Percentiles rank a stretch among this genome's conserved stretches.
Conservation (phyloP, 202 grass and related monocot species). For the Hordeum pubiflorum region DNA sequence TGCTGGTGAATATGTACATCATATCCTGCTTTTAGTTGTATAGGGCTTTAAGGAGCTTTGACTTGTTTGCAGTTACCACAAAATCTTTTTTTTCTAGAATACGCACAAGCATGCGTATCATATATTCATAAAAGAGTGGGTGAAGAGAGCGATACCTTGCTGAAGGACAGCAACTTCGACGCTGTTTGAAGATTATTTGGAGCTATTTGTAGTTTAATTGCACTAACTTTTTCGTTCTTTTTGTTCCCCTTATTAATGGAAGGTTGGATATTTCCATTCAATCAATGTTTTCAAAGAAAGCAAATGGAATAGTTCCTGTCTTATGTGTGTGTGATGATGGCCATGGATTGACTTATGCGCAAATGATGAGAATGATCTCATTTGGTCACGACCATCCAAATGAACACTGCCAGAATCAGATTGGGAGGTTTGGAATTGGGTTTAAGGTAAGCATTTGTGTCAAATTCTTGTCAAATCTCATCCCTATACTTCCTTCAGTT, state of each 20-base stretch:
- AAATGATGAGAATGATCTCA: constrained; percentile 73
- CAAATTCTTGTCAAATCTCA: neutral
- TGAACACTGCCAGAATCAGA: constrained; percentile 36
- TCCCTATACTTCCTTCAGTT: neutral
- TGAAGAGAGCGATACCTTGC: too few species aligned
- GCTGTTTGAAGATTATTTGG: neutral
- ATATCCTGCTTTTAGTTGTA: neutral
- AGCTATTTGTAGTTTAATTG: neutral
- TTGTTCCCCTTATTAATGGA: constrained; percentile 1
- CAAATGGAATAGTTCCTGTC: constrained; percentile 51
- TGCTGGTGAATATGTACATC: neutral
- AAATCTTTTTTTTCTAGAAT: neutral
- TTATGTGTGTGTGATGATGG: constrained; percentile 78
- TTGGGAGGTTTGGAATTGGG: constrained; percentile 81
- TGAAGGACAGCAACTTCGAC: neutral
- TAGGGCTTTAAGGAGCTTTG: neutral
- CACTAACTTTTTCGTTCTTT: constrained; percentile 5
- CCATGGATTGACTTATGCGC: constrained; percentile 52
- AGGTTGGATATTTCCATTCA: constrained; percentile 73
- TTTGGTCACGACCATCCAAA: constrained; percentile 71
- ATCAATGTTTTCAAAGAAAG: constrained; percentile 61
- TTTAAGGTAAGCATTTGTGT: constrained; percentile 57
- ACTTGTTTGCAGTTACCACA: neutral
- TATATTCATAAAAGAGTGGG: too few species aligned
- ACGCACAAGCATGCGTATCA: too few species aligned